These are phyloP conservation scores for Sarcodon aspratus DNA, from an alignment of 768 basidiomycete species.

Conservation along the genomic window DNA sequence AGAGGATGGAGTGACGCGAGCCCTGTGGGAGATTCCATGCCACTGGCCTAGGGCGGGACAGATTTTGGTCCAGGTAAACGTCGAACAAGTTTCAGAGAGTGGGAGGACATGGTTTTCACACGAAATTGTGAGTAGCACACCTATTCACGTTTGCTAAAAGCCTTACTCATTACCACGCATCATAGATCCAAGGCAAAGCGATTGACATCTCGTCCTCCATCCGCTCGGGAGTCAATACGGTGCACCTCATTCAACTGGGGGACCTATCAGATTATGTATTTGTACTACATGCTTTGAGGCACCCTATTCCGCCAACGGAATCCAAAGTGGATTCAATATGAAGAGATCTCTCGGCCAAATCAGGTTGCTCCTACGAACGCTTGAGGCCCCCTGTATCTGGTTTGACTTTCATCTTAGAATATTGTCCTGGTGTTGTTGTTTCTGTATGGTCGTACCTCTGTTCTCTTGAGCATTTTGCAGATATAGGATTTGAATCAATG, in stretches of 20 bases:
- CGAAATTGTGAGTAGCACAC: conserved; percentile 3
- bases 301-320: background rate
- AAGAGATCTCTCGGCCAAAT: too few species aligned
- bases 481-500: too few species aligned
- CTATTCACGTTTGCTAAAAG: background rate
- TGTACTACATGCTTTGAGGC: conserved; percentile 11
- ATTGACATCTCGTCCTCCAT: conserved; percentile 11
- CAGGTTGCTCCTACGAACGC: too few species aligned
- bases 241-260: conserved; percentile 11
- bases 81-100: background rate
- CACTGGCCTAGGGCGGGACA: background rate
- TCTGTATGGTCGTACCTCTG: too few species aligned
- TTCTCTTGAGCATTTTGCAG: too few species aligned
- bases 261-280: conserved; percentile 11
- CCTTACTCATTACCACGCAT: conserved; percentile 1
- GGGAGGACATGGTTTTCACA: conserved; percentile 5
- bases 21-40: background rate
- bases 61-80: background rate
- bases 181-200: conserved; percentile 4
- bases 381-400: too few species aligned
- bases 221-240: conserved; percentile 8
- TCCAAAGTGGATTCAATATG: too few species aligned
- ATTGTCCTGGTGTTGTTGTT: too few species aligned
- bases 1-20: background rate
- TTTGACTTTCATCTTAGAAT: too few species aligned